These are phyloP conservation scores for Aegilops umbellulata DNA, from an alignment of 176 grass and related monocot species.

Conservation along the genomic window DNA sequence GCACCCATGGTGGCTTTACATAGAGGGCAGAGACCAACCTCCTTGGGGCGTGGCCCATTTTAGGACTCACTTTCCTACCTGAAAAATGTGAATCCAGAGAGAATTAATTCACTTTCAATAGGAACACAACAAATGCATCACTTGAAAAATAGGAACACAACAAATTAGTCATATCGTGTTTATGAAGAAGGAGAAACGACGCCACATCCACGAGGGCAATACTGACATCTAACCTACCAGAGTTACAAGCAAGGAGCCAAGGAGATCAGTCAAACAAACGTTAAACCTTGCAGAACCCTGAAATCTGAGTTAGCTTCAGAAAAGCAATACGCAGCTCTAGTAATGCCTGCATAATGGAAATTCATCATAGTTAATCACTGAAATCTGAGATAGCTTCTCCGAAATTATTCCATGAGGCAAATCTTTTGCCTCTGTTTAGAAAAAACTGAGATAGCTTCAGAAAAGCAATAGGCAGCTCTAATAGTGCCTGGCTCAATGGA, in stretches of 20 bases:
- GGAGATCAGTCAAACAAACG: not conserved
- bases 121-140: not conserved
- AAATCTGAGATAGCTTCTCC: not conserved
- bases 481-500: not conserved
- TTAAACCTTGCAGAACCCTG: not conserved
- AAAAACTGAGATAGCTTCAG: not conserved
- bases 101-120: not conserved
- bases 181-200: not conserved
- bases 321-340: not conserved
- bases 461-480: not conserved
- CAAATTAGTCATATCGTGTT: not conserved
- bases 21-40: not conserved
- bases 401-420: too few relatives aligned
- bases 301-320: not conserved
- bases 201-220: not conserved
- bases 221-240: not conserved
- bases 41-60: slow-evolving; percentile 24
- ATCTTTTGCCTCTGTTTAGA: too few relatives aligned
- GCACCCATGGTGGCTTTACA: not conserved
- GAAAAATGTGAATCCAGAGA: not conserved
- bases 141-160: not conserved
- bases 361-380: not conserved
- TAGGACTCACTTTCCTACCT: not conserved
- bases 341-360: not conserved
- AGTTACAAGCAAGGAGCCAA: not conserved